A percentile compares a stretch with the other conserved stretches of the same genome.
phyloP scores from a whole-genome alignment of 2,329 filamentous ascomycete genomes.

The Helotiales sp. region DNA sequence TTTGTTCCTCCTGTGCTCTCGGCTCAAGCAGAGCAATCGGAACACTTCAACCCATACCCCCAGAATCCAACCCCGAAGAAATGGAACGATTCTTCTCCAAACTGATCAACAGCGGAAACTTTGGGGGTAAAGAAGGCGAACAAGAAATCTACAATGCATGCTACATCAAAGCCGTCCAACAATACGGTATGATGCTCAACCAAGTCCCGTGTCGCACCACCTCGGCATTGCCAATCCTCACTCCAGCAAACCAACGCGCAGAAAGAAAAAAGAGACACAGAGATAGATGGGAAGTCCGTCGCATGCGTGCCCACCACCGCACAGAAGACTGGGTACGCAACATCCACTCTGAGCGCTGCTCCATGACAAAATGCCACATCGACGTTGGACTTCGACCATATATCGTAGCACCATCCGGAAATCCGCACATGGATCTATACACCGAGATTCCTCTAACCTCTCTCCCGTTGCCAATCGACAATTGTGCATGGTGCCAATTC shows the following conservation, averaged over 20 bases:
- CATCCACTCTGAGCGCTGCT: not conserved
- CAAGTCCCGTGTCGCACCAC: not conserved
- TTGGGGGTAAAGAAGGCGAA: not conserved
- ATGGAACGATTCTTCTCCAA: not conserved
- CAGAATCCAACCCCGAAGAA: not conserved
- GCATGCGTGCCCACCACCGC: not conserved
- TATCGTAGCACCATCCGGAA: not conserved
- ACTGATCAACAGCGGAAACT: not conserved
- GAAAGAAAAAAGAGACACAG: not conserved
- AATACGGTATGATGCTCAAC: not conserved
- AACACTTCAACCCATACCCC: not conserved
- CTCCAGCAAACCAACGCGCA: not conserved
- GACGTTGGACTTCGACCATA: not conserved
- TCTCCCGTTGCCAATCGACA: not conserved
- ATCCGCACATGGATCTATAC: constrained; percentile 3
- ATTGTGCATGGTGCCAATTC: constrained; percentile 5
- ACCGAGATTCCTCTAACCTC: not conserved
- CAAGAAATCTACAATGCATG: not conserved
- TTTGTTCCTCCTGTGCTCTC: constrained; percentile 4
- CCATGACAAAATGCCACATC: not conserved
- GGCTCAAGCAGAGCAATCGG: not conserved
- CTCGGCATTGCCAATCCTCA: not conserved
- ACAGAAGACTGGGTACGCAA: constrained; percentile 3
- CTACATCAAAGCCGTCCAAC: not conserved
- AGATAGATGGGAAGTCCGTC: not conserved